Evolutionary conservation across 306 rosid genomes (phyloP).

Genomic region (Pyrus bretschneideri): DNA sequence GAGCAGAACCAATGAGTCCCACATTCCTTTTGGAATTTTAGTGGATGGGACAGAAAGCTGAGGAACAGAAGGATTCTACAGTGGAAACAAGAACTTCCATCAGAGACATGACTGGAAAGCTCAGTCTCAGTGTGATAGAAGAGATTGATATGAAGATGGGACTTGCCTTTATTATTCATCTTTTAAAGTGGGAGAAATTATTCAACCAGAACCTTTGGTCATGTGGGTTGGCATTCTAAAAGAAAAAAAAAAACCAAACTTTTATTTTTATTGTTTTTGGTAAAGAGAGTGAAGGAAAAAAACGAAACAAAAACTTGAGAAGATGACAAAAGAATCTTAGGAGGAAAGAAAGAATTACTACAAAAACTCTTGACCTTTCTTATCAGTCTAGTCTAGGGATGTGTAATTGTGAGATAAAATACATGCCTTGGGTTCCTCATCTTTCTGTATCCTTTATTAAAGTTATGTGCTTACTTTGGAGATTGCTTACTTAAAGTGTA

Average conservation of each 20-base stretch:
- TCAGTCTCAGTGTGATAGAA: conserved; percentile 17
- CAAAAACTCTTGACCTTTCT: conserved; percentile 51
- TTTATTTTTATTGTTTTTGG: conserved; percentile 4
- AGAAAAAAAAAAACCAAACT: not conserved
- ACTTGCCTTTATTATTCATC: conserved; percentile 39
- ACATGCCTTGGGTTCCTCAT: conserved; percentile 58
- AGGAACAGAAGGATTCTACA: conserved; percentile 85
- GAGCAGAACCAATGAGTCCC: conserved; percentile 56
- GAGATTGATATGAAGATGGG: conserved; percentile 60
- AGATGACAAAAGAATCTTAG: conserved; percentile 35
- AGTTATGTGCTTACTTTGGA: conserved; percentile 20
- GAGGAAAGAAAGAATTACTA: conserved; percentile 7
- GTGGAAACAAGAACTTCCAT: conserved; percentile 52
- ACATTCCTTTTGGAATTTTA: conserved; percentile 72
- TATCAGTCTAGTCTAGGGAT: conserved; percentile 52
- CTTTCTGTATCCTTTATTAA: conserved; percentile 49
- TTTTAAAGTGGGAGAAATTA: conserved; percentile 58
- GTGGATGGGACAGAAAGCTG: conserved; percentile 99
- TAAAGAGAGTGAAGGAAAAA: not conserved
- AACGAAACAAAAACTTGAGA: not conserved
- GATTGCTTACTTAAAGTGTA: not conserved
- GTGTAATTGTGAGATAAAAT: conserved; percentile 35
- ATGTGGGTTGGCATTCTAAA: conserved; percentile 20
- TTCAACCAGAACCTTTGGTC: conserved; percentile 29
- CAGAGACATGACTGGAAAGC: conserved; percentile 53